Base-by-base conservation (phyloP, 2,329 filamentous ascomycete species). In the Trichoderma koningii region DNA sequence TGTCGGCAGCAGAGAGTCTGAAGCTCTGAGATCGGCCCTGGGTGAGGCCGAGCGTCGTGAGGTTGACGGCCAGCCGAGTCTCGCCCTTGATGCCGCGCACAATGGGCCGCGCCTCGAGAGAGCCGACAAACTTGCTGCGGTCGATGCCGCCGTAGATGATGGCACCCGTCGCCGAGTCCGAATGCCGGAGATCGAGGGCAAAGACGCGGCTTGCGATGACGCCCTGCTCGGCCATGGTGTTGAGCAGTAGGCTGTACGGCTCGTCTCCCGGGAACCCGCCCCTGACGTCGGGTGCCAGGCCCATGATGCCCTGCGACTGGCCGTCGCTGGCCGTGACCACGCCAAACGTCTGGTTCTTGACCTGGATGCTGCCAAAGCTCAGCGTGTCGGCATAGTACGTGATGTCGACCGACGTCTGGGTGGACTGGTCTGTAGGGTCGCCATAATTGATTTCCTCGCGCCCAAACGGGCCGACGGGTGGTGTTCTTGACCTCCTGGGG, bases 141-240 rank as follows among this genome's bases (percentile, higher is more conserved):
- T 85, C 83, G 12, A 85, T 69, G 14, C 83, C 83, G 34, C 83
- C 83, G 66, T 84, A 85, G 60, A 84, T 82, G 65, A 85, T 70
- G 59, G 82, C 80, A 38, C 83, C 83, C 3, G 76, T 77, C 15
- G 77, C 69, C 12, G 76, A 73, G 14, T 78, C 79, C 47, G 77
- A 69, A 59, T 79, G 77, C 4, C 83, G 81, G 17, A 85, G 73
- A 61, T 85, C 82, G 26, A 85, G 75, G 6, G 81, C 76, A 69
- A 85, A 85, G 42, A 81, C 74, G n/a, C 80, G 80, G 64, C 79
- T 82, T 51, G 78, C 75, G 64, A 83, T 84, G 41, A 82, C 69
- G 17, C 79, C 79, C 68, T 84, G 79, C 0, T 74, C 70, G 1
- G 76, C 76, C 71, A 85, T 77, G 23, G 76, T 81, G 68, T 82